These are phyloP conservation scores for Tricholoma bakamatsutake DNA, from an alignment of 768 basidiomycete species.

Conservation along the genomic window DNA sequence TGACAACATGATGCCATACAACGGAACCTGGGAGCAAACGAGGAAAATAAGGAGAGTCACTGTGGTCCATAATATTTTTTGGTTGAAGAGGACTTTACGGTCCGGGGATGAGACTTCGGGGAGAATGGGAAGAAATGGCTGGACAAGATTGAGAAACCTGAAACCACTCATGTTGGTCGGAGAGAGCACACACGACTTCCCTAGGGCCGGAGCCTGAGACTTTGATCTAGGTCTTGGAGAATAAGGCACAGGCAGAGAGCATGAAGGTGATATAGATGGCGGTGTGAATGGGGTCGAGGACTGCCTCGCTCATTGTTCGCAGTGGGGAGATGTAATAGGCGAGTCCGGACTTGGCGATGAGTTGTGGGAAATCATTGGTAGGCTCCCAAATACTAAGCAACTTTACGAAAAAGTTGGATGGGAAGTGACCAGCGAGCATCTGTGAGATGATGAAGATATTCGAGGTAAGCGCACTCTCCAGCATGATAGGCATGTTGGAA, in stretches of 20 bases:
- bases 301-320: conserved; percentile 82
- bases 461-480: conserved; percentile 86
- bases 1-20: conserved; percentile 99
- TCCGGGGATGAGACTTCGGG: conserved; percentile 98
- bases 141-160: conserved; percentile 96
- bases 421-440: conserved; percentile 92
- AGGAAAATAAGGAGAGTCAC: conserved; percentile 99
- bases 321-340: conserved; percentile 98
- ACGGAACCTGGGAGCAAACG: conserved; percentile 97
- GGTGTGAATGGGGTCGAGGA: conserved; percentile 93
- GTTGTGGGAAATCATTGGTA: conserved; percentile 89
- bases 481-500: conserved; percentile 99
- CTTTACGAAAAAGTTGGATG: conserved; percentile 81
- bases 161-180: too few species aligned
- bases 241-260: conserved; percentile 89
- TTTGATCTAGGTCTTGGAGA: conserved; percentile 99
- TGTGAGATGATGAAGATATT: conserved; percentile 96
- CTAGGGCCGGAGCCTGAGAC: conserved; percentile 94
- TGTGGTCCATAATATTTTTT: conserved; percentile 98
- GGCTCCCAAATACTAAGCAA: conserved; percentile 99
- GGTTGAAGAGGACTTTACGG: conserved; percentile 97
- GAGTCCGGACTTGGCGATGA: conserved; percentile 84
- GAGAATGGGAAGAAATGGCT: conserved; percentile 93
- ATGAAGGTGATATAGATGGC: conserved; percentile 89
- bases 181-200: too few species aligned